Conservation (phyloP, 1,284 basidiomycete genomes). For the Cutaneotrichosporon sp. region DNA sequence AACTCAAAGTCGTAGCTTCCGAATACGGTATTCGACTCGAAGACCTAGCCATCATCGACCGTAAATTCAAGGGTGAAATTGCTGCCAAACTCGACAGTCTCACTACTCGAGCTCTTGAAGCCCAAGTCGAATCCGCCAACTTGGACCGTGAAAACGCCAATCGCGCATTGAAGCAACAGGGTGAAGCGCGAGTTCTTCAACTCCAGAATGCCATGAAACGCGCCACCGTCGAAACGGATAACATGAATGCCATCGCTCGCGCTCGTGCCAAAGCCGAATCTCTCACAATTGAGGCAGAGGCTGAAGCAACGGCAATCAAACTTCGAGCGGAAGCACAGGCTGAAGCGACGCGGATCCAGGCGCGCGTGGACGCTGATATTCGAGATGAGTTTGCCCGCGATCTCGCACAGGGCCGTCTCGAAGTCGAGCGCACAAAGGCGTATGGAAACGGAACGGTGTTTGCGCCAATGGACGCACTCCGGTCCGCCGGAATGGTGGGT, state of each 20-base stretch:
- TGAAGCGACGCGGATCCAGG: constrained; percentile 17
- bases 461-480: constrained; percentile 22
- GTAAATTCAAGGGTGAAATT: constrained; percentile 23
- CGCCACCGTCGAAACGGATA: constrained; percentile 20
- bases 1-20: constrained; percentile 21
- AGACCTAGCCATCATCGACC: constrained; percentile 24
- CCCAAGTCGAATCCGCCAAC: constrained; percentile 24
- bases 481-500: constrained; percentile 18
- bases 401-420: constrained; percentile 21
- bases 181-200: constrained; percentile 22
- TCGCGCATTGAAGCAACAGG: constrained; percentile 20
- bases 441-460: constrained; percentile 19
- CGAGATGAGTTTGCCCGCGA: constrained; percentile 22
- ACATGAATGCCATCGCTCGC: constrained; percentile 10
- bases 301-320: constrained; percentile 19
- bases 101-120: constrained; percentile 23
- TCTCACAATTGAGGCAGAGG: constrained; percentile 20
- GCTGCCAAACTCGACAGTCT: constrained; percentile 23
- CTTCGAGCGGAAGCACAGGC: constrained; percentile 19
- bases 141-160: constrained; percentile 25
- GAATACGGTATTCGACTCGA: constrained; percentile 27
- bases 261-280: constrained; percentile 17
- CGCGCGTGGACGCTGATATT: constrained; percentile 15
- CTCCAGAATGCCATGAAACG: constrained; percentile 23
- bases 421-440: constrained; percentile 21